phyloP scores from a whole-genome alignment of 208 protist species.

The Vickermania spadyakhi region DNA sequence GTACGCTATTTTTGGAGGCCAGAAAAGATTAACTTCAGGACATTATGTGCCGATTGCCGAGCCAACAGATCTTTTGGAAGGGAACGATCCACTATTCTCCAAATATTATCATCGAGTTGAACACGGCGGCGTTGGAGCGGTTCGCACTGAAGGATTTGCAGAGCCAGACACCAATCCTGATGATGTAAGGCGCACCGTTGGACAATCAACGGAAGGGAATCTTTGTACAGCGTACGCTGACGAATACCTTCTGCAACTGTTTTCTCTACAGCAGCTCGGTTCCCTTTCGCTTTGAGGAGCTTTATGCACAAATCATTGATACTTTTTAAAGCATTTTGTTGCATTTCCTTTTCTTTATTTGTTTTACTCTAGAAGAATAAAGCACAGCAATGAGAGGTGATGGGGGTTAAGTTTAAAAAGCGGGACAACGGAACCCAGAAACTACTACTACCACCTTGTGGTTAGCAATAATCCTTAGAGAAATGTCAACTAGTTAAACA shows the following conservation, averaged over 20 bases:
- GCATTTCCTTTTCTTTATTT: no score
- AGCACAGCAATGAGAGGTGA: no score
- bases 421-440: no score
- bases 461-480: no score
- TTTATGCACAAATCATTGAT: slow-evolving; percentile 40
- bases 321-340: slow-evolving; percentile 20
- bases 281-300: slow-evolving; percentile 20
- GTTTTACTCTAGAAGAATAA: no score
- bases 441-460: no score
- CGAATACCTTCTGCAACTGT: slow-evolving; percentile 34
- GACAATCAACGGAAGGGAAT: slow-evolving; percentile 55
- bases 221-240: slow-evolving; percentile 51
- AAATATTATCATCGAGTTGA: slow-evolving; percentile 40
- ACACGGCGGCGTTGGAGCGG: slow-evolving; percentile 40
- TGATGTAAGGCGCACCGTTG: slow-evolving; percentile 34
- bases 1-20: no score
- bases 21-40: slow-evolving; percentile 22
- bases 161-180: slow-evolving; percentile 46
- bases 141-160: slow-evolving; percentile 37
- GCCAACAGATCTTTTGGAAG: slow-evolving; percentile 28
- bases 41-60: slow-evolving; percentile 16
- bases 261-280: slow-evolving; percentile 25
- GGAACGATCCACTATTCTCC: slow-evolving; percentile 45
- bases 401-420: no score
- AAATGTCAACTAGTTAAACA: no score